Evolutionary conservation across 768 basidiomycete genomes (phyloP), one percentile per base, ranked within the genome.

Genomic region (Candolleomyces eurysporus): DNA sequence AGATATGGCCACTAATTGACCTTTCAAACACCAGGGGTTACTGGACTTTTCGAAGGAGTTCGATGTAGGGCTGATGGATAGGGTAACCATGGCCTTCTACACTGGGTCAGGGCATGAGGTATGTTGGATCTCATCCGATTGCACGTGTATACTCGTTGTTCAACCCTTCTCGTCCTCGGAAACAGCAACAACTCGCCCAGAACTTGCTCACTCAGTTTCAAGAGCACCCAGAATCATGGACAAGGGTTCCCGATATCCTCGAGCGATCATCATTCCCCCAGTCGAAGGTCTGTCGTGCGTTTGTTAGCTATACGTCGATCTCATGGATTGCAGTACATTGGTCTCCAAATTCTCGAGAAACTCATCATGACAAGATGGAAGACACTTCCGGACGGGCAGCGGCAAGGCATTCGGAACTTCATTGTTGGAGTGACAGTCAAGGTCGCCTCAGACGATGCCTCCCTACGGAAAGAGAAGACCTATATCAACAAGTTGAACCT

Each of bases 391-490:
- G 91, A 94, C 57, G 93, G 91, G 19, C 96, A 99, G 72, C 83
- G 96, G 67, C 90, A 91, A 89, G 96, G 96, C 57, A 98, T 99
- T 64, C 87, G 96, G 61, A 98, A 98, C 75, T 99, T 98, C 67
- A 86, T 99, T 66, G 93, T 98, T 55, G 91, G 90, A 21, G 84
- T 95, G 48, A 96, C 91, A 10, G 93, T 98, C 66, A 94, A 96
- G 72, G 87, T 92, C 21, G 91, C 96, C 56, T 93, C 93, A 3
- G 96, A 98, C 74, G 96, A 98, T 73, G 78, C 82, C 19, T 82
- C 86, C 21, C 84, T 96, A 80, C 86, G 92, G 64, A 90, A 91
- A 74, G 94, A 98, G 80, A 98, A 92, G 84, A 90, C 91, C 1
- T 96, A 91, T 69, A 72, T 98, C 69, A 96, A 97, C 75, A 99